Base-by-base conservation (phyloP, 2,329 filamentous ascomycete genomes). In the Ceratocystis smalleyi region DNA sequence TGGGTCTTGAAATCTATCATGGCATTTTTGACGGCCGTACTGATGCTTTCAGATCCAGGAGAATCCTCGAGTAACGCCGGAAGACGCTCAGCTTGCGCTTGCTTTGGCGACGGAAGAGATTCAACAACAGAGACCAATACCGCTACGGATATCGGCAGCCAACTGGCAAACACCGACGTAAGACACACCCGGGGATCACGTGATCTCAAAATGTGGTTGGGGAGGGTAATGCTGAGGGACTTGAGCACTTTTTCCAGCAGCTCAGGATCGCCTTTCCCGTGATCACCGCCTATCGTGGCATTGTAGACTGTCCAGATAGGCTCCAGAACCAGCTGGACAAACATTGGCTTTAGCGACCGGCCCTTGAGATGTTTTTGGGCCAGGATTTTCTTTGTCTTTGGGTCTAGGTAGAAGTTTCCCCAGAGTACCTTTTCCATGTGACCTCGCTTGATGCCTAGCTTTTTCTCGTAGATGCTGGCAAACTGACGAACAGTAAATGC, bases 401-500 rank as follows among this genome's bases (percentile, higher is more conserved):
- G 91, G 71, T 99, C 94, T 55, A 99, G 78, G 74, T 96, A 99
- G 73, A 89, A 99, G 73, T 91, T 92, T 57, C 94, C 94, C 94
- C 94, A 99, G 0, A 99, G 80, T 0, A 96, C 90, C 72, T 94
- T 96, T 74, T 99, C 91, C 72, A 99, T 81, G 0, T 89, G 76
- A 30, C 84, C 84, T 59, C 91, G 83, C 75, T 96, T 97, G 74
- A 97, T 95, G 15, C 94, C 92, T 5, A 99, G 81, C 74, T 99
- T 99, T 78, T 91, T 95, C 75, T 97, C 92, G 72, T 97, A 99
- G 32, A 97, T 77, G 45, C 83, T 83, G 19, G 94, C 91, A 72
- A 99, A 99, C 71, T 99, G 94, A 61, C 91, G 84, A 61, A 96
- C 86, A 0, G 94, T 99, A 71, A 99, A 99, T 2, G 94, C 94